Conservation (phyloP, 768 basidiomycete species). For the Agrocybe praecox region DNA sequence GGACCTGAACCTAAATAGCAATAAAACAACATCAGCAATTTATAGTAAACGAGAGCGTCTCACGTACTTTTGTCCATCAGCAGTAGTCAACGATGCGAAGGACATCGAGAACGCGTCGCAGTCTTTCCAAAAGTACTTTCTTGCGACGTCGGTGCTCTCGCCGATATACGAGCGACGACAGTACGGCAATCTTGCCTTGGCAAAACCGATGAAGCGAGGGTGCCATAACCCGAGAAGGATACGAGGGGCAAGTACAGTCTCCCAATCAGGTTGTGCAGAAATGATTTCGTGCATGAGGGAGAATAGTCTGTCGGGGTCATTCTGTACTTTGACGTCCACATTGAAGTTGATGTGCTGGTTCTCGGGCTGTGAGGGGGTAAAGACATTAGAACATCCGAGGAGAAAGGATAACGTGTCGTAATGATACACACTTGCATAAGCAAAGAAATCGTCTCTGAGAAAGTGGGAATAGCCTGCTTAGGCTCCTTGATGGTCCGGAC, state of each 20-base stretch:
- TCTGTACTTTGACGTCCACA: constrained; percentile 93
- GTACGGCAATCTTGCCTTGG: constrained; percentile 77
- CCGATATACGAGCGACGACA: constrained; percentile 89
- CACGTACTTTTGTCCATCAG: constrained; percentile 73
- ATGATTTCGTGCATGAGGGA: constrained; percentile 73
- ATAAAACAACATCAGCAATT: background rate
- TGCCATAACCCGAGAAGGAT: constrained; percentile 89
- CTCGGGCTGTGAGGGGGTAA: constrained; percentile 51
- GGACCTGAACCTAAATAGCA: constrained; percentile 62
- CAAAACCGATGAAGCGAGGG: constrained; percentile 82
- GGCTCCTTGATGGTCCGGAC: constrained; percentile 81
- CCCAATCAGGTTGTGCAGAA: constrained; percentile 66
- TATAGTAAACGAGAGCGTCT: constrained; percentile 6
- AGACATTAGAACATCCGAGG: background rate
- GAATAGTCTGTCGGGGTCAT: constrained; percentile 88
- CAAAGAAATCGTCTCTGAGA: constrained; percentile 76
- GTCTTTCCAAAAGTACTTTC: constrained; percentile 87
- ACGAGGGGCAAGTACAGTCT: constrained; percentile 75
- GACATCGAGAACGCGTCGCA: constrained; percentile 87
- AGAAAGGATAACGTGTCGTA: background rate
- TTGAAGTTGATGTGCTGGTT: constrained; percentile 79
- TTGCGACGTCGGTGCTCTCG: constrained; percentile 65
- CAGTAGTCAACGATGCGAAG: constrained; percentile 70
- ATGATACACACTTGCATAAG: constrained; percentile 68
- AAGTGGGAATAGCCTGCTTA: constrained; percentile 87